These are phyloP conservation scores for Cyphellophora europaea DNA, from an alignment of 2,329 filamentous ascomycete species.

Conservation along the genomic window DNA sequence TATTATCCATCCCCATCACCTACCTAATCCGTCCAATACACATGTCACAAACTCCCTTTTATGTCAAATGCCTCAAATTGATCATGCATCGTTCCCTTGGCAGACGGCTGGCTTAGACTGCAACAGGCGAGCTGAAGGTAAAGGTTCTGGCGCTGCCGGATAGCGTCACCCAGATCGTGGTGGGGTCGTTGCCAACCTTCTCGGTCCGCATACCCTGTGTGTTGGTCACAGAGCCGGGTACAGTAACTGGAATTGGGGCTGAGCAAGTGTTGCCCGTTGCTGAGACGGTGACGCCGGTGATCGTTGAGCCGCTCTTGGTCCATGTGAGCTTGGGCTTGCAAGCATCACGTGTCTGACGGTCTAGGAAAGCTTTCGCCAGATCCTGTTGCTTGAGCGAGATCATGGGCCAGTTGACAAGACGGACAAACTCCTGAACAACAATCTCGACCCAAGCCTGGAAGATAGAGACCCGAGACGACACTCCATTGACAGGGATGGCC, in stretches of 20 bases:
- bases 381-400: slow-evolving; percentile 49
- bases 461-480: slow-evolving; percentile 39
- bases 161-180: slow-evolving; percentile 42
- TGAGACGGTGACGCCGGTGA: slow-evolving; percentile 42
- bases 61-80: no score
- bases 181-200: slow-evolving; percentile 45
- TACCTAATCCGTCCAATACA: no score
- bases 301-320: slow-evolving; percentile 33
- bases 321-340: slow-evolving; percentile 43
- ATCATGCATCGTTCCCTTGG: not conserved
- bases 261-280: slow-evolving; percentile 41
- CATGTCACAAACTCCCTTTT: no score
- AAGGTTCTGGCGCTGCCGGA: slow-evolving; percentile 37
- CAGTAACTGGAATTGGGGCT: slow-evolving; percentile 45
- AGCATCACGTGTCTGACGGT: slow-evolving; percentile 44
- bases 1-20: no score
- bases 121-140: slow-evolving; percentile 29
- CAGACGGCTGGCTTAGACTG: slow-evolving; percentile 17
- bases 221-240: slow-evolving; percentile 36
- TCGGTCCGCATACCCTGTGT: slow-evolving; percentile 39
- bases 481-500: slow-evolving; percentile 39
- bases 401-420: slow-evolving; percentile 46
- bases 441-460: slow-evolving; percentile 50
- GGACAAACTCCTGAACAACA: slow-evolving; percentile 43
- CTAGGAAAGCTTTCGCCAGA: slow-evolving; percentile 38